These are phyloP conservation scores for Hypericum perforatum DNA, from an alignment of 345 rosid species.

Conservation along the genomic window DNA sequence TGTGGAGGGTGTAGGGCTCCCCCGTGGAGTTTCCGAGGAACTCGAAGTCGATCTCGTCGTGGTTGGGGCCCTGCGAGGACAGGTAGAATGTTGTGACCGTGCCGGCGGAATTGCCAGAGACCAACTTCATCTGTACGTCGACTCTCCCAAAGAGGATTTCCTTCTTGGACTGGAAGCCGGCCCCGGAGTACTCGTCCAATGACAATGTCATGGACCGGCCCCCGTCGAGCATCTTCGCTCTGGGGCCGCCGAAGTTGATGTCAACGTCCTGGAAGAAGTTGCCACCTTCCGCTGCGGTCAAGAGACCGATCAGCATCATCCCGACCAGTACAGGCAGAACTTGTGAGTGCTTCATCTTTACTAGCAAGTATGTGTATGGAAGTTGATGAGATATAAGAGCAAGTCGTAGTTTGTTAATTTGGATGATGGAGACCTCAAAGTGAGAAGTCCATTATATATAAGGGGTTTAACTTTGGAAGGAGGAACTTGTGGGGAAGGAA, in stretches of 20 bases:
- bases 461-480: too few relatives aligned
- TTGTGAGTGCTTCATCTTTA: too few relatives aligned
- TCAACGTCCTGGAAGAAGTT: slow-evolving; percentile 1
- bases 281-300: too few relatives aligned
- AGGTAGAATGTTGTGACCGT: slow-evolving; percentile 3
- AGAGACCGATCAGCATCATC: too few relatives aligned
- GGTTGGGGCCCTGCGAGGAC: not conserved
- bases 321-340: too few relatives aligned
- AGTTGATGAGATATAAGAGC: too few relatives aligned
- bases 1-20: slow-evolving; percentile 2
- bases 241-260: not conserved
- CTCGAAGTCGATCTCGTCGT: slow-evolving; percentile 5
- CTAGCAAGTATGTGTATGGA: too few relatives aligned
- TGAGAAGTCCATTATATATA: too few relatives aligned
- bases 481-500: too few relatives aligned
- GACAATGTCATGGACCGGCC: not conserved
- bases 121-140: slow-evolving; percentile 1
- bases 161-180: slow-evolving; percentile 5
- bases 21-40: slow-evolving; percentile 3
- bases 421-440: too few relatives aligned
- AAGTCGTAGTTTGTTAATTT: too few relatives aligned
- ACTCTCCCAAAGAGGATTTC: not conserved
- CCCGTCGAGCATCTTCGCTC: not conserved
- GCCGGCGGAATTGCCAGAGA: slow-evolving; percentile 2
- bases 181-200: not conserved